Evolutionary conservation across 2,329 filamentous ascomycete species (phyloP), one percentile per base, ranked within the genome.

Genomic region (Penicillium fuscoglaucum): DNA sequence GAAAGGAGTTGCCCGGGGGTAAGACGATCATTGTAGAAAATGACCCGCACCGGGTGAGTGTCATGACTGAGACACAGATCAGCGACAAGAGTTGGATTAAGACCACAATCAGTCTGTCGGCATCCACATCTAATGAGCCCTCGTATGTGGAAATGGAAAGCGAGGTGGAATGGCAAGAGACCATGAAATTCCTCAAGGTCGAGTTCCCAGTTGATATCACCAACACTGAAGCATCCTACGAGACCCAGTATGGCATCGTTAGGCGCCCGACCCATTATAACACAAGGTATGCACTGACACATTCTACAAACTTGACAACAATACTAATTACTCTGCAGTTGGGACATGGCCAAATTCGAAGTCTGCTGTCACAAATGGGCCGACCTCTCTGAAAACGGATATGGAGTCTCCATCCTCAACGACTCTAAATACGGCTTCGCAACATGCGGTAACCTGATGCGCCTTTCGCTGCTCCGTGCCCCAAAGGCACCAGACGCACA

Each of bases 341-440:
- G 92, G 92, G 92, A 96, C 71, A 96, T 96, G 92, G 93, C 93
- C 70, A 96, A 96, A 70, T 97, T 97, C 68, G 93, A 97, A 79
- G 93, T 97, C 52, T 96, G 92, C 82, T 93, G 90, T 74, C 93
- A 97, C 80, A 93, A 93, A 73, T 97, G 91, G 81, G 93, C 93
- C 12, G 93, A 97, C 74, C 79, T 97, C 28, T 93, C 90, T 0
- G 93, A 97, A 75, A 82, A 90, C 69, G 89, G 88, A 53, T 96
- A 96, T 68, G 93, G 93, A 62, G 91, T 98, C 8, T 93, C 90
- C 2, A 90, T 98, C 61, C 83, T 98, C 59, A 98, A 98, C 71
- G 93, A 98, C 75, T 91, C 87, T 78, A 97, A 97, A 75, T 98
- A 96, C 72, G 93, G 93, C 19, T 98, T 98, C 72, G 93, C 93